A percentile compares a stretch with the other conserved stretches of the same genome.
Conservation (phyloP, 371 early-diverging fungal genomes). For the Conidiobolus incongruus region DNA sequence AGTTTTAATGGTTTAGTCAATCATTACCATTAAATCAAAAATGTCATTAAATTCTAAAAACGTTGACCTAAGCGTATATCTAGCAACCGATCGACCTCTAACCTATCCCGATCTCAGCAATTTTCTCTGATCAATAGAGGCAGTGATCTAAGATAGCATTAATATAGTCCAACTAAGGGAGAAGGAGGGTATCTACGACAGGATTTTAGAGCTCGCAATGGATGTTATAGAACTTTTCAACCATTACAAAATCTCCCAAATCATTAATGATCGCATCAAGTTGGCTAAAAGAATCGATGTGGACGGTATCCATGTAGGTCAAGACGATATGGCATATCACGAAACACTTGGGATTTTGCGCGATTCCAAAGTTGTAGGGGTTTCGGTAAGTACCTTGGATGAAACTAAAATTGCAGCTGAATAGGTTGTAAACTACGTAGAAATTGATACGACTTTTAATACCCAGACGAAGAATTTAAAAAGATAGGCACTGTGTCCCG, state of each 20-base stretch:
- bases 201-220: constrained; percentile 32
- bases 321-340: constrained; percentile 47
- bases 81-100: constrained; percentile 58
- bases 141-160: constrained; percentile 47
- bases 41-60: no score
- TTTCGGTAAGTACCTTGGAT: constrained; percentile 38
- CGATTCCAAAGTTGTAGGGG: constrained; percentile 48
- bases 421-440: constrained; percentile 57
- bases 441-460: constrained; percentile 52
- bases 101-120: constrained; percentile 27
- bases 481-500: constrained; percentile 27
- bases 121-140: constrained; percentile 29
- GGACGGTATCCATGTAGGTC: constrained; percentile 69
- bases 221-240: constrained; percentile 26
- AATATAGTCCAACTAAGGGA: constrained; percentile 68
- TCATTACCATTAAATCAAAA: no score
- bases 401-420: constrained; percentile 36
- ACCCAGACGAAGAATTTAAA: constrained; percentile 47
- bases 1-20: no score
- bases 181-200: constrained; percentile 38
- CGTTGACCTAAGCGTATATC: no score
- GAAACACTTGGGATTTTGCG: constrained; percentile 42
- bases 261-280: constrained; percentile 69
- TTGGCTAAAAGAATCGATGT: constrained; percentile 58
- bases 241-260: constrained; percentile 33